These are phyloP conservation scores for Leccinum pallidistipes DNA, from an alignment of 1,284 basidiomycete genomes.

Conservation along the genomic window DNA sequence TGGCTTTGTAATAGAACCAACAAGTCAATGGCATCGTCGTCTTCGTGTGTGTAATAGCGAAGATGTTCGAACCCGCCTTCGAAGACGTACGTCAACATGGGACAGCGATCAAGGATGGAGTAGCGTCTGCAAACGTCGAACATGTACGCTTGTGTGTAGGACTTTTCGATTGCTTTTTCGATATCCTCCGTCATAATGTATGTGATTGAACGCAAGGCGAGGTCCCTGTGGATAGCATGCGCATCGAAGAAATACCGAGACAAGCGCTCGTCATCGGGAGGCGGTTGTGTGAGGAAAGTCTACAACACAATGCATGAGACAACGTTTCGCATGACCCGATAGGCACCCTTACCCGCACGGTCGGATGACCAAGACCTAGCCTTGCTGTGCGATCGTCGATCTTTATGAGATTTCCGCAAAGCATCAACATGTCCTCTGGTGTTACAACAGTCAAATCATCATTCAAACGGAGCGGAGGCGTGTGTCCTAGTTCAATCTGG, in stretches of 20 bases:
- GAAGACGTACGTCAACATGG: slow-evolving; percentile 33
- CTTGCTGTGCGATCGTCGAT: slow-evolving; percentile 26
- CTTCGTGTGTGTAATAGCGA: slow-evolving; percentile 27
- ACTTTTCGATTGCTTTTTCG: slow-evolving; percentile 25
- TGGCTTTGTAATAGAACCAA: slow-evolving; percentile 23
- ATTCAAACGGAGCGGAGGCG: slow-evolving; percentile 24
- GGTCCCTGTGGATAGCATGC: slow-evolving; percentile 27
- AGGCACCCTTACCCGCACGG: slow-evolving; percentile 21
- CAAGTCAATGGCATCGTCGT: slow-evolving; percentile 29
- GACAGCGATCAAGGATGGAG: slow-evolving; percentile 26
- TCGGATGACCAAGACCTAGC: slow-evolving; percentile 27
- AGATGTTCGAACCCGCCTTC: slow-evolving; percentile 32
- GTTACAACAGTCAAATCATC: slow-evolving; percentile 28
- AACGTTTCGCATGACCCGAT: neutral
- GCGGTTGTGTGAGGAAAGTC: slow-evolving; percentile 27
- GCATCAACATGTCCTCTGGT: slow-evolving; percentile 27
- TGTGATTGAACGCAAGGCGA: slow-evolving; percentile 32
- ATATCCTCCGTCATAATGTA: slow-evolving; percentile 31
- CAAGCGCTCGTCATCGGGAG: slow-evolving; percentile 15
- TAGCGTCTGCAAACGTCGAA: slow-evolving; percentile 30
- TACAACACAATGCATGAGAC: slow-evolving; percentile 10
- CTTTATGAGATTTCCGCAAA: slow-evolving; percentile 32
- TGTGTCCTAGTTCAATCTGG: slow-evolving; percentile 29
- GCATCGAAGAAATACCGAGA: slow-evolving; percentile 25
- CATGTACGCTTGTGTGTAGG: slow-evolving; percentile 27